Evolutionary conservation across 768 basidiomycete genomes (phyloP), one percentile per base, ranked within the genome.

Genomic region (Xerocomellus intermedius): DNA sequence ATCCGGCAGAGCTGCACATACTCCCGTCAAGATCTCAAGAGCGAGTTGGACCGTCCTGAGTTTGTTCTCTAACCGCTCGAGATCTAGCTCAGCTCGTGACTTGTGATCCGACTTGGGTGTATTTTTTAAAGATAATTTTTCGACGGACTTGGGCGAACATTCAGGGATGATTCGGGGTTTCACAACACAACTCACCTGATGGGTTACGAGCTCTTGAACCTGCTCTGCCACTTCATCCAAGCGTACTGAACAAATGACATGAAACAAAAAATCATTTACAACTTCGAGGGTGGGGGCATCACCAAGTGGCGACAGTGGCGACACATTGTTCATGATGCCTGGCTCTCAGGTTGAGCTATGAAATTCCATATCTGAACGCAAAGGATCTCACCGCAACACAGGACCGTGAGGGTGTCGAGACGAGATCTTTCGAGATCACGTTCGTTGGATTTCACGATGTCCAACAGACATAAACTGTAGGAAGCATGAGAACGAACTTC

Each of bases 1-100:
- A 62, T 93, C 91, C 5, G 91, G 91, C 38, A 97, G 73, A 7
- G 86, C 91, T 19, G 94, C 94, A 67, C 91, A 97, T n/a, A 82
- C 76, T 30, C 88, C 88, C 0, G 93, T 95, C 58, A 97, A 70
- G 46, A 97, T 84, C 72, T 98, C 94, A 26, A 97, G 76, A n/a
- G 88, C 84, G 32, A 94, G 79, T 59, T 89, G 87, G 12, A 91
- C 79, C 2, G 88, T 89, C 61, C 86, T 79, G 49, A 97, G 69
- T 51, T 74, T 81, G 16, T 76, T 74, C 71, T 98, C 94, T 14
- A 94, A 74, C 28, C 74, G 74, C 56, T 91, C 89, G 2, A 97
- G 78, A 62, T 88, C 84, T 12, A 83, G 52, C 65, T 94, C 89
- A 14, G 79, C 79, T 1, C 77, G 65, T 4, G 87, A 80, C 68